phyloP scores from a whole-genome alignment of 352 stramenopile genomes.

The Vaucheria bursata region DNA sequence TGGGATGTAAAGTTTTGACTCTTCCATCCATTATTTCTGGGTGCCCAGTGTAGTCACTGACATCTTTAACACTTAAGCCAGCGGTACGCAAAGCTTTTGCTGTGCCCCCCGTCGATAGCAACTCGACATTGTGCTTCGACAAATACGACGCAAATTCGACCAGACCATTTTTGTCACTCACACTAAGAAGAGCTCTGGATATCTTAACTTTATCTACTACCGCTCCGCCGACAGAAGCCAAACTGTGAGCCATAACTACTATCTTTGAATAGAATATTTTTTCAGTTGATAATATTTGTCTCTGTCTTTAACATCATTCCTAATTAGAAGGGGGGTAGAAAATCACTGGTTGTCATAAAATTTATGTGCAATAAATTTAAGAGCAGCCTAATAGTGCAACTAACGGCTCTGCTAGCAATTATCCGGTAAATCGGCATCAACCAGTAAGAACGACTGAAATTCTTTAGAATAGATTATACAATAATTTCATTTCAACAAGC shows the following conservation, averaged over 20 bases:
- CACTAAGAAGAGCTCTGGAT: conserved; percentile 88
- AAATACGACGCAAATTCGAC: conserved; percentile 92
- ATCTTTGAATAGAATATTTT: too few relatives aligned
- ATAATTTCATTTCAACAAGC: too few relatives aligned
- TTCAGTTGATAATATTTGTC: too few relatives aligned
- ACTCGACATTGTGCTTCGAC: conserved; percentile 69
- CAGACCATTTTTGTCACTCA: conserved; percentile 98
- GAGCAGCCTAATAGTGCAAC: too few relatives aligned
- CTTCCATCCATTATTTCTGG: conserved; percentile 98
- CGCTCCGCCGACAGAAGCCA: conserved; percentile 49
- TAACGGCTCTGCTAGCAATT: too few relatives aligned
- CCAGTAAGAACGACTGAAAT: too few relatives aligned
- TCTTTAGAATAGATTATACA: too few relatives aligned
- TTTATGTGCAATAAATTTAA: too few relatives aligned
- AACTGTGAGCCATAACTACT: conserved; percentile 14
- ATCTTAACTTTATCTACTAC: conserved; percentile 76
- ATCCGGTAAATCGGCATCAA: too few relatives aligned
- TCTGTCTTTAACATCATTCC: too few relatives aligned
- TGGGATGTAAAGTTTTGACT: conserved; percentile 99
- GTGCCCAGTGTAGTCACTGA: conserved; percentile 83
- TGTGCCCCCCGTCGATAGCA: conserved; percentile 96
- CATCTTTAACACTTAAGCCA: conserved; percentile 15
- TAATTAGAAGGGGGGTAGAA: too few relatives aligned
- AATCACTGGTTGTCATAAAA: too few relatives aligned
- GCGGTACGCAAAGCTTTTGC: conserved; percentile 64